Percentiles rank a stretch among this genome's conserved stretches.
Conservation (phyloP, 768 basidiomycete genomes). For the Calocybe indica region DNA sequence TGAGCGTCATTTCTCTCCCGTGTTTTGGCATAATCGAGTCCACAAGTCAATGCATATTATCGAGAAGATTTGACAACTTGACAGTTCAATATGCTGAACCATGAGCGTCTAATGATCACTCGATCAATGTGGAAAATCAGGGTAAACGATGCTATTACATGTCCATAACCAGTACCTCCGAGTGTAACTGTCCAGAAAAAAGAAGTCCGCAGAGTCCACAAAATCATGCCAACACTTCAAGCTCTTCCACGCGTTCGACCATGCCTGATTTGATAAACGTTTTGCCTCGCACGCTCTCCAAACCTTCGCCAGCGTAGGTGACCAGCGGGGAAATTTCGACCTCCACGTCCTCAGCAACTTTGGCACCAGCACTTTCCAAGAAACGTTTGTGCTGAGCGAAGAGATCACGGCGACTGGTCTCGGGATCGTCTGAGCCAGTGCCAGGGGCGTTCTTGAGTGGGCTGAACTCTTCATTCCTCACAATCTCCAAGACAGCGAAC, state of each 20-base stretch:
- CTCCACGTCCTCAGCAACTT: constrained; percentile 65
- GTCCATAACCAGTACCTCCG: constrained; percentile 9
- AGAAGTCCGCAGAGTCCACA: background rate
- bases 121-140: background rate
- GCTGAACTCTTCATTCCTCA: constrained; percentile 86
- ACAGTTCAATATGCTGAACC: too few species aligned
- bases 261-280: constrained; percentile 70
- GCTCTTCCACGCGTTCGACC: constrained; percentile 58
- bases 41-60: too few species aligned
- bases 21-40: background rate
- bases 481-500: constrained; percentile 87
- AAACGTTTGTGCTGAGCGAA: constrained; percentile 84
- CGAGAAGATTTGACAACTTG: too few species aligned
- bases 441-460: constrained; percentile 98
- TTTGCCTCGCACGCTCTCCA: constrained; percentile 74
- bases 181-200: constrained; percentile 7
- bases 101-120: too few species aligned
- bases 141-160: constrained; percentile 8
- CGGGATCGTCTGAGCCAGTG: constrained; percentile 82
- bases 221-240: constrained; percentile 49
- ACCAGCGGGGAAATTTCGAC: constrained; percentile 89
- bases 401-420: constrained; percentile 86
- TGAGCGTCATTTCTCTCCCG: constrained; percentile 21
- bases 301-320: constrained; percentile 89
- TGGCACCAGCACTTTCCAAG: constrained; percentile 74